Conservation (phyloP, 1,139 yeast genomes). For the Scheffersomyces lignicola region DNA sequence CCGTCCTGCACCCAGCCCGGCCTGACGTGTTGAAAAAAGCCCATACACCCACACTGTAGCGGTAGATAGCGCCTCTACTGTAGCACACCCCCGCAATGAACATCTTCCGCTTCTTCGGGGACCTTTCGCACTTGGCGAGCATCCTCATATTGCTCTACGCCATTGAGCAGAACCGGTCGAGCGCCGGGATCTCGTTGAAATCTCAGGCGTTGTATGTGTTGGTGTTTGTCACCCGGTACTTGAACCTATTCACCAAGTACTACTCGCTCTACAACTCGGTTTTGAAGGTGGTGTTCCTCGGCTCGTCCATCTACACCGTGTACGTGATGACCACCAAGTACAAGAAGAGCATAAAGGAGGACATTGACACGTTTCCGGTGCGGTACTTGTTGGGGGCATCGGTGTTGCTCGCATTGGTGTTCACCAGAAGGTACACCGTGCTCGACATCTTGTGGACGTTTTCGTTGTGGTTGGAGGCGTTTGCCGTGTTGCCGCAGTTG, state of each 20-base stretch:
- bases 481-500: constrained; percentile 89
- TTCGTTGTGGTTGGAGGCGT: constrained; percentile 84
- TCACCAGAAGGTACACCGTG: constrained; percentile 63
- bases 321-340: constrained; percentile 67
- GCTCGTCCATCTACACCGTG: constrained; percentile 72
- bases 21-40: constrained; percentile 3
- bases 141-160: constrained; percentile 73
- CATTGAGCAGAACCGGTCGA: constrained; percentile 64
- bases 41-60: background rate
- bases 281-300: constrained; percentile 81
- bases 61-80: background rate
- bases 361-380: constrained; percentile 72
- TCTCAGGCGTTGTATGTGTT: constrained; percentile 79
- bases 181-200: constrained; percentile 84
- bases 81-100: constrained; percentile 30
- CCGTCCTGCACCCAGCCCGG: background rate
- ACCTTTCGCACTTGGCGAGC: constrained; percentile 79
- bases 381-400: constrained; percentile 71
- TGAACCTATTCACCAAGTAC: constrained; percentile 63
- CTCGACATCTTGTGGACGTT: constrained; percentile 74
- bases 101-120: constrained; percentile 65
- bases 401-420: constrained; percentile 56
- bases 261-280: constrained; percentile 71
- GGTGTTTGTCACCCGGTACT: constrained; percentile 78
- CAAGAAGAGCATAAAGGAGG: constrained; percentile 52